A percentile compares a stretch with the other conserved stretches of the same genome.
Evolutionary conservation across 1,139 yeast genomes (phyloP).

Genomic region (Debaryomyces sp.): DNA sequence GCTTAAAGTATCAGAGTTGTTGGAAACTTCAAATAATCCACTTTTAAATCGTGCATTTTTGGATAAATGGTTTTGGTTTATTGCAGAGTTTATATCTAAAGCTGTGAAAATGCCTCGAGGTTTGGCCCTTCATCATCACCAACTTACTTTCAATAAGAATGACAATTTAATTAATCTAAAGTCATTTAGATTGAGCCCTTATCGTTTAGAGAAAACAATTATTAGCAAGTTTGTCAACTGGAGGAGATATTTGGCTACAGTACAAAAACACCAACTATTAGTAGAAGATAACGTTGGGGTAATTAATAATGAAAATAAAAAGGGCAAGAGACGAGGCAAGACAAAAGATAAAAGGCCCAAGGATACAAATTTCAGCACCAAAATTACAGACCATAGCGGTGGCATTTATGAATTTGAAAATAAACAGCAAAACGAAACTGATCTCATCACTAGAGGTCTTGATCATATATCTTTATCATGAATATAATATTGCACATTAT

Average conservation of each 20-base stretch:
- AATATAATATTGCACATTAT: not conserved
- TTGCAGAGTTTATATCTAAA: constrained; percentile 8
- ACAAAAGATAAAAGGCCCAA: not conserved
- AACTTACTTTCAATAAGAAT: not conserved
- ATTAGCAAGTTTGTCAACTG: constrained; percentile 3
- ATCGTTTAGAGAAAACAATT: constrained; percentile 4
- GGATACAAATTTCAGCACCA: not conserved
- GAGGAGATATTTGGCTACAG: constrained; percentile 1
- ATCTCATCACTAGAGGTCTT: not conserved
- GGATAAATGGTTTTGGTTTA: constrained; percentile 13
- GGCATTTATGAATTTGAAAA: not conserved
- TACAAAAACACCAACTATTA: not conserved
- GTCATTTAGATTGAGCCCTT: not conserved
- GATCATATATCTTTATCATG: not conserved
- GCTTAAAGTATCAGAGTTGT: constrained; percentile 1
- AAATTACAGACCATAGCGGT: not conserved
- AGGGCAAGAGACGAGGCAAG: not conserved
- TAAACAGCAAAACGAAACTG: not conserved
- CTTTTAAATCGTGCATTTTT: constrained; percentile 2
- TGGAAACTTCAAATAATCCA: constrained; percentile 1
- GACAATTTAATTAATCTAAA: not conserved
- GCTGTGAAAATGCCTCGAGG: not conserved
- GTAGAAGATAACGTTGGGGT: not conserved
- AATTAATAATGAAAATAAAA: not conserved
- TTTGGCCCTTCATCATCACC: not conserved